Evolutionary conservation across 306 rosid species (phyloP).

Genomic region (Glycyrrhiza uralensis): DNA sequence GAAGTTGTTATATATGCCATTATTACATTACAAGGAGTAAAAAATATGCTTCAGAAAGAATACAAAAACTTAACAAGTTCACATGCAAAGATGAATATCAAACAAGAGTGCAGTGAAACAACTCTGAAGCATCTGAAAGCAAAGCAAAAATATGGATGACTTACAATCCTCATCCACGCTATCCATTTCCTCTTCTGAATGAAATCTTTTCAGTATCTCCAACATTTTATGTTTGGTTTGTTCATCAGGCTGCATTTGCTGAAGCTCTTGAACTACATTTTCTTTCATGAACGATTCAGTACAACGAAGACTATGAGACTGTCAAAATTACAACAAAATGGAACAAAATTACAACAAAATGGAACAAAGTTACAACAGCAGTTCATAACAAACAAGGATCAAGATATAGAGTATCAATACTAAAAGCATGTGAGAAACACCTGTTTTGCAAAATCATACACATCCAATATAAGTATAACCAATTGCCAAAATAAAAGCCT

Average conservation of each 20-base stretch:
- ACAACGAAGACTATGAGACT: slow-evolving; percentile 82
- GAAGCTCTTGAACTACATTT: slow-evolving; percentile 81
- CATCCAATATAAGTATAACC: neutral
- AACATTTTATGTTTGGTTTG: slow-evolving; percentile 70
- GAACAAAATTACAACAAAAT: slow-evolving; percentile 8
- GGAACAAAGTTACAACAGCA: neutral
- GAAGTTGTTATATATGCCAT: neutral
- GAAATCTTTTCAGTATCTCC: slow-evolving; percentile 70
- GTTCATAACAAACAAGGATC: neutral
- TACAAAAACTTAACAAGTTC: neutral
- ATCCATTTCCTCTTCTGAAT: slow-evolving; percentile 73
- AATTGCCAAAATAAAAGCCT: slow-evolving; percentile 10
- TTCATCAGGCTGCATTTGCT: slow-evolving; percentile 58
- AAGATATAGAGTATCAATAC: neutral
- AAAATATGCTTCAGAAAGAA: neutral
- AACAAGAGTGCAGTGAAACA: slow-evolving; percentile 13
- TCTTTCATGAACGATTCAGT: slow-evolving; percentile 94
- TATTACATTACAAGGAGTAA: neutral
- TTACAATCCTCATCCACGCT: slow-evolving; percentile 58
- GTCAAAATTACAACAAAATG: slow-evolving; percentile 21
- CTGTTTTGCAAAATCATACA: slow-evolving; percentile 4
- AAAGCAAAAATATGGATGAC: slow-evolving; percentile 20
- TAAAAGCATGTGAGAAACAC: neutral
- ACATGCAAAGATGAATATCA: slow-evolving; percentile 7
- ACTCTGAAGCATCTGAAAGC: neutral